Percentiles rank a stretch among this genome's conserved stretches.
phyloP scores from a whole-genome alignment of 441 rosid species.

The Croton laevigatus region DNA sequence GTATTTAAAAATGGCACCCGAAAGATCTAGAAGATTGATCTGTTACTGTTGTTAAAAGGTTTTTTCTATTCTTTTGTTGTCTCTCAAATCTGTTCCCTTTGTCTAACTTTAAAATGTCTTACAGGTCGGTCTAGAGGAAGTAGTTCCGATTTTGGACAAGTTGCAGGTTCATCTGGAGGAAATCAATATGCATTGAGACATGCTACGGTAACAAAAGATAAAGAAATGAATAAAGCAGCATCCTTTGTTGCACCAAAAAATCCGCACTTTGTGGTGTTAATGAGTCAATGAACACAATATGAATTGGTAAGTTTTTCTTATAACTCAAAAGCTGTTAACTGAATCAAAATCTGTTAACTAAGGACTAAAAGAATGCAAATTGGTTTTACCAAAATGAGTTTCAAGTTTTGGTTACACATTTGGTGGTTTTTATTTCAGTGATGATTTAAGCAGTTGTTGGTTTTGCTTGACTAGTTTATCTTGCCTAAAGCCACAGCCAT shows the following conservation, averaged over 20 bases:
- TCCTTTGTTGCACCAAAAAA: conserved; percentile 5
- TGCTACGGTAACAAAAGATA: not conserved
- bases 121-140: conserved; percentile 15
- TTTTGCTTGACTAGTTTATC: too few relatives aligned
- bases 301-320: conserved; percentile 12
- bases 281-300: not conserved
- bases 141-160: not conserved
- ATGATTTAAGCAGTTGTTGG: too few relatives aligned
- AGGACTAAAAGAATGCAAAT: too few relatives aligned
- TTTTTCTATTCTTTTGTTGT: not conserved
- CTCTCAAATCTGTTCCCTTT: too few relatives aligned
- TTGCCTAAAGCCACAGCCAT: too few relatives aligned
- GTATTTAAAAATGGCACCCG: conserved; percentile 2
- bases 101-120: not conserved
- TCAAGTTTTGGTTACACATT: too few relatives aligned
- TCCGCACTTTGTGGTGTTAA: conserved; percentile 18
- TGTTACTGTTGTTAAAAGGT: not conserved
- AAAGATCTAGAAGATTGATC: not conserved
- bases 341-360: too few relatives aligned
- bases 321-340: too few relatives aligned
- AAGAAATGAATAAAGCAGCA: not conserved
- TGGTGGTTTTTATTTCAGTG: too few relatives aligned
- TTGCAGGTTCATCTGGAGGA: conserved; percentile 6
- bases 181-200: not conserved
- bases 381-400: too few relatives aligned